phyloP scores from a whole-genome alignment of 106 monocot species.

The Dendrobium officinale region DNA sequence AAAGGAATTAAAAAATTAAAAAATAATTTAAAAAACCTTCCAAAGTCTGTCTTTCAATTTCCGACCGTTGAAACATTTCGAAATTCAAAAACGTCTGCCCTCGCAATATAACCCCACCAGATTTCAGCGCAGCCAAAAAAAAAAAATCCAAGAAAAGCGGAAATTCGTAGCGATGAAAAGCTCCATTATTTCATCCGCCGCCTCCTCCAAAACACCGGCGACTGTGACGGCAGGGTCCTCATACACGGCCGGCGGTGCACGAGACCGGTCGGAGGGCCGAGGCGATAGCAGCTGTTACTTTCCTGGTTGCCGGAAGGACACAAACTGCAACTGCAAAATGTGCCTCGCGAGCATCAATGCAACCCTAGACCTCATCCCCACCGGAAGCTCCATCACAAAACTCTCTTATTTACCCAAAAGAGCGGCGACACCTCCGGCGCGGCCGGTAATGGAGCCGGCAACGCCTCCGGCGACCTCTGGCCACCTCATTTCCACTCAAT shows the following conservation, averaged over 20 bases:
- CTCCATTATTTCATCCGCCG: conserved; percentile 8
- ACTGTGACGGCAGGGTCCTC: conserved; percentile 1
- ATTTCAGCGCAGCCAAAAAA: background rate
- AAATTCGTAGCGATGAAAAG: conserved; percentile 5
- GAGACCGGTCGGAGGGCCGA: conserved; percentile 10
- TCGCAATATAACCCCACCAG: background rate
- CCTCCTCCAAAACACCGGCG: conserved; percentile 6
- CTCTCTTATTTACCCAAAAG: conserved; percentile 14
- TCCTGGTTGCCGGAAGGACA: conserved; percentile 71
- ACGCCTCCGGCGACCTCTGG: conserved; percentile 11
- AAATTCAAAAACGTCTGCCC: background rate
- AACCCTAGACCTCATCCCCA: conserved; percentile 69
- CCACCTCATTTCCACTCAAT: conserved; percentile 3
- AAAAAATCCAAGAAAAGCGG: background rate
- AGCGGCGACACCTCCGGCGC: background rate
- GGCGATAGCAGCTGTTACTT: conserved; percentile 44
- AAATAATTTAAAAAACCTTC: no score
- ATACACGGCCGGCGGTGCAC: background rate
- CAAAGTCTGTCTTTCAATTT: background rate
- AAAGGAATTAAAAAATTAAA: no score
- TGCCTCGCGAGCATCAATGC: conserved; percentile 85
- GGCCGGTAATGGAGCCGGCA: background rate
- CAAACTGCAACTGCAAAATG: conserved; percentile 83
- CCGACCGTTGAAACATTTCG: background rate
- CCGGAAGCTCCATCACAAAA: conserved; percentile 14